Evolutionary conservation across 140 eudicot species (phyloP), one percentile per base, ranked within the genome.

Genomic region (Senecio squalidus): DNA sequence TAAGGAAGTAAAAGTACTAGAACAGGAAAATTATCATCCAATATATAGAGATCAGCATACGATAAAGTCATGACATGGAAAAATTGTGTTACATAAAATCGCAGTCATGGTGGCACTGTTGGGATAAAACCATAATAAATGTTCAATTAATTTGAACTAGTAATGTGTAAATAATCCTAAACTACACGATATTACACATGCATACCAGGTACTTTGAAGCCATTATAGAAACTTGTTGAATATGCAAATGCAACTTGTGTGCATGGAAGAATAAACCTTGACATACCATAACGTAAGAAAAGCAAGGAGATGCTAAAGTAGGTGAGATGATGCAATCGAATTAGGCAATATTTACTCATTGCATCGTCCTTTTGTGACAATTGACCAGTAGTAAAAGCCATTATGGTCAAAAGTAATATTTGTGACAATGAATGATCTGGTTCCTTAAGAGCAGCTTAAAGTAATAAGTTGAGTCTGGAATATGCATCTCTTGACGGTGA

Each of bases 191-290:
- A n/a, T n/a, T n/a, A n/a, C n/a, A n/a, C 27, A 28, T 24, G 46
- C 21, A 46, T 46, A 46, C 58, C 4, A 47, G 9, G 33, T 15
- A 34, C 38, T 49, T 33, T 24, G 22, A 49, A 48, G 23, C 36
- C 27, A 64, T 34, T 16, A 31, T 33, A 33, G 50, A 64, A 64
- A 64, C 50, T 48, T 15, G 39, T 50, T 2, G 1, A 50, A 63
- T 24, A 63, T 11, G 39, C 45, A 62, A 28, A 60, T 41, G 55
- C 18, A 20, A n/a, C n/a, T n/a, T n/a, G n/a, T n/a, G 30, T 17
- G 39, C 67, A 60, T 44, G 68, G 22, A 33, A 20, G 14, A 30
- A 62, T 57, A n/a, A 24, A 21, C 20, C 65, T 1, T 24, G 16
- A 6, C 3, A 18, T 2, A 23, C 30, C 29, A 24, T 59, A 23